Percentiles rank a stretch among this genome's conserved stretches.
Evolutionary conservation across 208 protist species (phyloP).

Genomic region (Naegleria gruberi): DNA sequence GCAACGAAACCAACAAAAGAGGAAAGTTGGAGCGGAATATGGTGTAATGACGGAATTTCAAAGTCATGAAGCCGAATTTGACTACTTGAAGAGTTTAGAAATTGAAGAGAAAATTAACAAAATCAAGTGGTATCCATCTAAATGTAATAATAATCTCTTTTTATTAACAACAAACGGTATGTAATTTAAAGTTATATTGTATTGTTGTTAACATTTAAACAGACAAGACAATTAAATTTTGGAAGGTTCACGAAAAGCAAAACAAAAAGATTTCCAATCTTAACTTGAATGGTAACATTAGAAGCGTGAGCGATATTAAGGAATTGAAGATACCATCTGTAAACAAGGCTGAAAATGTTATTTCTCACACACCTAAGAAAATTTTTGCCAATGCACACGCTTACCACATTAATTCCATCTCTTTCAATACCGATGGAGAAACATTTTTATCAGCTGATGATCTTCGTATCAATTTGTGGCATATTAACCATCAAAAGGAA

Average conservation of each 20-base stretch:
- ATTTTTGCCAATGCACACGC: slow-evolving; percentile 74
- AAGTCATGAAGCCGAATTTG: slow-evolving; percentile 78
- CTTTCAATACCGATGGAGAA: slow-evolving; percentile 47
- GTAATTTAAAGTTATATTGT: background rate
- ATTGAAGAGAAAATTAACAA: slow-evolving; percentile 89
- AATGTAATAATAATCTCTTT: slow-evolving; percentile 43
- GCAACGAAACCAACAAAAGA: slow-evolving; percentile 40
- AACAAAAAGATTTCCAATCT: slow-evolving; percentile 38
- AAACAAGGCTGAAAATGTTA: slow-evolving; percentile 25
- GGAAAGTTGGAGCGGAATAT: slow-evolving; percentile 9
- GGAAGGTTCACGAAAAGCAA: slow-evolving; percentile 68
- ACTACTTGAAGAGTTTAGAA: slow-evolving; percentile 74
- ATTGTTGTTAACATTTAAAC: background rate
- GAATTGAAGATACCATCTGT: slow-evolving; percentile 28
- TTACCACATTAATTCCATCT: slow-evolving; percentile 84
- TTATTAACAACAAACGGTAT: slow-evolving; percentile 77
- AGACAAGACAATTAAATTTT: slow-evolving; percentile 87
- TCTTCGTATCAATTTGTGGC: slow-evolving; percentile 82
- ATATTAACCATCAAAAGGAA: slow-evolving; percentile 50
- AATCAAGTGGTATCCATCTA: slow-evolving; percentile 55
- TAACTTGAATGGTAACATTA: slow-evolving; percentile 16
- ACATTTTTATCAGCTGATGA: slow-evolving; percentile 64
- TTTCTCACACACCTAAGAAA: slow-evolving; percentile 26
- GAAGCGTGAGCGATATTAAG: background rate
- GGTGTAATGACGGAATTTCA: slow-evolving; percentile 60